Evolutionary conservation across 2,329 filamentous ascomycete genomes (phyloP).

Genomic region (Arachnomyces sp.): DNA sequence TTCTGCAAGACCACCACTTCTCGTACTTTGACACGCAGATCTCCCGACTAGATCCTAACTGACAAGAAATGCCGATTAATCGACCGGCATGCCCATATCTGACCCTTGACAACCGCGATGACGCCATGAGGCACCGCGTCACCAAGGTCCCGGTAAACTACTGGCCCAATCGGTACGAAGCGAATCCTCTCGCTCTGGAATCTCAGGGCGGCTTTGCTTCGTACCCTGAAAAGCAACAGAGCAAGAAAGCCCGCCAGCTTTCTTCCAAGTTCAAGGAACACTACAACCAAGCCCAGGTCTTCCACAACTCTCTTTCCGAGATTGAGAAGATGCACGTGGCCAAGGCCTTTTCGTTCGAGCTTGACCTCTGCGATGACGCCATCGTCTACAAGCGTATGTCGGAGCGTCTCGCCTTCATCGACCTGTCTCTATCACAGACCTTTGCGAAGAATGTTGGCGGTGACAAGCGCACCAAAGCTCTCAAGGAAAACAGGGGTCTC

Average conservation of each 20-base stretch:
- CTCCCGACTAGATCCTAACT: constrained; percentile 64
- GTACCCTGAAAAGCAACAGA: constrained; percentile 56
- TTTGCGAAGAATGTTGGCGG: constrained; percentile 66
- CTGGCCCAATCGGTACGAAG: constrained; percentile 66
- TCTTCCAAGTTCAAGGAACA: constrained; percentile 73
- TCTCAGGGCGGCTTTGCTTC: constrained; percentile 63
- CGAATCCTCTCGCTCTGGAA: constrained; percentile 53
- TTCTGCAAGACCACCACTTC: constrained; percentile 66
- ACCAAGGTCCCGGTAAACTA: constrained; percentile 68
- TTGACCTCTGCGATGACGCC: constrained; percentile 75
- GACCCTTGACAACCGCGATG: constrained; percentile 72
- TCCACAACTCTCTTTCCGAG: constrained; percentile 67
- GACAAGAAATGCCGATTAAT: constrained; percentile 71
- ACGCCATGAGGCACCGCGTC: constrained; percentile 64
- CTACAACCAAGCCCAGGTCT: constrained; percentile 69
- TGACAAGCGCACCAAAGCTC: constrained; percentile 51
- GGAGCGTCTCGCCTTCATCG: constrained; percentile 63
- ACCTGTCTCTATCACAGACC: constrained; percentile 58
- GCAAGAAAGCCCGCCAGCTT: constrained; percentile 58
- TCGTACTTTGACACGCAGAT: constrained; percentile 51
- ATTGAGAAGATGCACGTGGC: constrained; percentile 59
- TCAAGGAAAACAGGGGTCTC: constrained; percentile 57
- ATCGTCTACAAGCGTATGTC: constrained; percentile 66
- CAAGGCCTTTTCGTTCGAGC: constrained; percentile 58
- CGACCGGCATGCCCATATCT: constrained; percentile 65